phyloP scores from a whole-genome alignment of 805 yeast species.

The Candida jianshihensis region DNA sequence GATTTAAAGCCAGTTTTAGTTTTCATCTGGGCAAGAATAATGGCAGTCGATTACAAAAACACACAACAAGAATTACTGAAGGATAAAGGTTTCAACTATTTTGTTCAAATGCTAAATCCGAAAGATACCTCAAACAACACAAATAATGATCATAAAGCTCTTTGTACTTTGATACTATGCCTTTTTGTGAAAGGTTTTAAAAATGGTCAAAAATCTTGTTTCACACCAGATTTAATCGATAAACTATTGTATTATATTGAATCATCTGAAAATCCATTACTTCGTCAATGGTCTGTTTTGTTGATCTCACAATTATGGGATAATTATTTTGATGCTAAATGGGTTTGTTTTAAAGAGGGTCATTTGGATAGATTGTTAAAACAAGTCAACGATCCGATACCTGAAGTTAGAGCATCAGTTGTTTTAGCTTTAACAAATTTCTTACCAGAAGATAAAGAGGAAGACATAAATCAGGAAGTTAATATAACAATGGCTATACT shows the following conservation, averaged over 20 bases:
- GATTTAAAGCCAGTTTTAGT: conserved; percentile 91
- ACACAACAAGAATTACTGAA: conserved; percentile 90
- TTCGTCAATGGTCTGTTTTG: conserved; percentile 89
- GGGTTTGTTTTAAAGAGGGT: conserved; percentile 60
- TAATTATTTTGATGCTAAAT: conserved; percentile 66
- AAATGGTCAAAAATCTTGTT: conserved; percentile 74
- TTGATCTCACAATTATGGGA: conserved; percentile 72
- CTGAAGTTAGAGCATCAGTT: conserved; percentile 88
- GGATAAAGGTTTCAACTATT: conserved; percentile 85
- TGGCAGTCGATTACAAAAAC: conserved; percentile 87
- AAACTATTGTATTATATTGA: conserved; percentile 62
- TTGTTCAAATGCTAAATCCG: conserved; percentile 67
- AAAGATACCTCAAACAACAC: conserved; percentile 21
- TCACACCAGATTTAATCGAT: conserved; percentile 62
- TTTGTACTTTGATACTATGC: conserved; percentile 87
- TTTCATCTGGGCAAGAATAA: conserved; percentile 95
- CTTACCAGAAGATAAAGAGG: conserved; percentile 41
- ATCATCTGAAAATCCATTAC: conserved; percentile 71
- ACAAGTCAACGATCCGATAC: conserved; percentile 79
- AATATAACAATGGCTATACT: conserved; percentile 63
- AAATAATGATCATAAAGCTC: conserved; percentile 76
- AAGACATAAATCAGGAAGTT: conserved; percentile 55
- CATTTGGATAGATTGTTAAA: conserved; percentile 47
- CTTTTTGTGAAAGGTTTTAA: conserved; percentile 76
- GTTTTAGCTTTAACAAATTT: conserved; percentile 67